Evolutionary conservation across 2,329 filamentous ascomycete genomes (phyloP), one percentile per base, ranked within the genome.

Genomic region (Stenocarpella maydis): DNA sequence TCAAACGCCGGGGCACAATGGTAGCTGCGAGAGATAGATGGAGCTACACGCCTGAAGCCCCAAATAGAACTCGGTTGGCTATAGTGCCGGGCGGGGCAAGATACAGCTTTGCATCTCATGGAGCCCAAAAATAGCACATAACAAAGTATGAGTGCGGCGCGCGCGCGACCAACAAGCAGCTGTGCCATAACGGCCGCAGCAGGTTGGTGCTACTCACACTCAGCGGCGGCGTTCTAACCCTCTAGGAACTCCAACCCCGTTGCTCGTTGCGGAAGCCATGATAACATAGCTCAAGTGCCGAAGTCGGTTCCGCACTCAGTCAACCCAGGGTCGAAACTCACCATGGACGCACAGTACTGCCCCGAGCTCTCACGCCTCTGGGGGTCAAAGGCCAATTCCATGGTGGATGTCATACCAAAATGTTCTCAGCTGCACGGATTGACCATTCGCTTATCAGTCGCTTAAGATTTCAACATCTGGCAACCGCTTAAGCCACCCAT

Each of bases 91-190:
- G 58, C 41, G 58, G 58, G 58, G 41, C 58, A 26, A 47, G 58
- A 61, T 49, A 61, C 58, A 61, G 41, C 39, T 61, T 47, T 61
- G 58, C 47, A 61, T 61, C 58, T 61, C 58, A 61, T n/a, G 26
- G 43, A 61, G 58, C 41, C 58, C 58, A 47, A 61, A 61, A 61
- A 61, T 61, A 61, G 58, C 26, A 61, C 21, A 43, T 61, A 61
- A 47, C 43, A 61, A 47, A 47, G 58, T 31, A 61, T 61, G 58
- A 43, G 58, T 61, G 58, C 47, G 58, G 55, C 55, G 58, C 58
- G 58, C 58, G 58, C 58, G 41, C 58, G 26, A 61, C 58, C 58
- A 61, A 61, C 58, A 47, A n/a, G 10, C 58, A 47, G 41, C 41
- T 47, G 41, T 47, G 41, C 41, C 58, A 24, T 61, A 41, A 61